Percentiles rank a stretch among this genome's conserved stretches.
Evolutionary conservation across 2,329 filamentous ascomycete species (phyloP).

Genomic region (Colletotrichum ledebouriae): DNA sequence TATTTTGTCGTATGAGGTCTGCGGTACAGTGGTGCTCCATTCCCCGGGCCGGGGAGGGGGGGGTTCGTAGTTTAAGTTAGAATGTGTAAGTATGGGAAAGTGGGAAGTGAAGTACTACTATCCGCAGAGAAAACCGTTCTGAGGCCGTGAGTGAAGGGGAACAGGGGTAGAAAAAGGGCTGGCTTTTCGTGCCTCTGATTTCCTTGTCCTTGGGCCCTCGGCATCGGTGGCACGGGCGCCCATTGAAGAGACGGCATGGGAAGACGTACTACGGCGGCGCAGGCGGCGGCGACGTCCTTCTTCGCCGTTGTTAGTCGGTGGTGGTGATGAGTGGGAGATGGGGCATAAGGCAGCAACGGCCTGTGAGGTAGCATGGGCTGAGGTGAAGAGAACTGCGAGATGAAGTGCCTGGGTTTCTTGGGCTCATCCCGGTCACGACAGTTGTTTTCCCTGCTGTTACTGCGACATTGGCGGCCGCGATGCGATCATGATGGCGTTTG

Average conservation of each 20-base stretch:
- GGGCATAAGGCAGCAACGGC: slow-evolving; percentile 1
- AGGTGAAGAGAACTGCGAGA: neutral
- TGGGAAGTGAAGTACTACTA: no score
- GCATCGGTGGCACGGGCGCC: slow-evolving; percentile 29
- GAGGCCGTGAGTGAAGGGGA: neutral
- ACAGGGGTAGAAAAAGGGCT: neutral
- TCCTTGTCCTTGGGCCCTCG: slow-evolving; percentile 28
- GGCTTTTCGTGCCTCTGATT: neutral
- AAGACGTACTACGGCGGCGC: neutral
- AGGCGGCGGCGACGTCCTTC: no score
- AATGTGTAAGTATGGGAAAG: no score
- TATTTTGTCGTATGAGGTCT: slow-evolving; percentile 14
- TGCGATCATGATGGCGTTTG: slow-evolving; percentile 17
- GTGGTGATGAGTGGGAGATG: neutral
- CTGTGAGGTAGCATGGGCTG: neutral
- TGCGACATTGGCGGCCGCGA: slow-evolving; percentile 32
- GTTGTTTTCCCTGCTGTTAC: slow-evolving; percentile 14
- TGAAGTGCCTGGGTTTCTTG: neutral
- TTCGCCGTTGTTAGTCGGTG: neutral
- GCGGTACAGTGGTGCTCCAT: neutral
- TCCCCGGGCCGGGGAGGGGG: slow-evolving; percentile 2
- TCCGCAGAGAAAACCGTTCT: neutral
- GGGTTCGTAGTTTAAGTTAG: neutral
- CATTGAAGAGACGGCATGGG: slow-evolving; percentile 29
- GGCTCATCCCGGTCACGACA: slow-evolving; percentile 23